Conservation (phyloP, 2,329 filamentous ascomycete genomes). For the Penicillium nordicum region DNA sequence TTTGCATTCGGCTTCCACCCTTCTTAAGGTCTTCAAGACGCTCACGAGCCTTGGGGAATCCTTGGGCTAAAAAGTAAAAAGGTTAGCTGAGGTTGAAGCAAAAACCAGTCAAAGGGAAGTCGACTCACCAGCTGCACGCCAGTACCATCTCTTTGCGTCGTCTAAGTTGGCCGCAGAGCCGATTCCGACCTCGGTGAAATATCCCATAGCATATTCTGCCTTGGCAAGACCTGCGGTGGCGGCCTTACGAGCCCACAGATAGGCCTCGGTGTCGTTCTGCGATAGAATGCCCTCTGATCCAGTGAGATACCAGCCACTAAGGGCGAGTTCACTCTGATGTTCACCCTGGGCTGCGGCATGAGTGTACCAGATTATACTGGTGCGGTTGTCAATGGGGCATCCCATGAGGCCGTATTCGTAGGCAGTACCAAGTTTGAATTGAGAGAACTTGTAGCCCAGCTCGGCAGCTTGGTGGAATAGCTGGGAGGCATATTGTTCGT, state of each 20-base stretch:
- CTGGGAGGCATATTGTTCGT: slow-evolving; percentile 75
- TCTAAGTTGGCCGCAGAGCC: slow-evolving; percentile 81
- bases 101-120: neutral
- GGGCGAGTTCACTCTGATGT: slow-evolving; percentile 82
- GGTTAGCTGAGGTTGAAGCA: slow-evolving; percentile 6
- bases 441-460: slow-evolving; percentile 90
- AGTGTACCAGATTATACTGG: slow-evolving; percentile 92
- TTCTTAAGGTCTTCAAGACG: slow-evolving; percentile 88
- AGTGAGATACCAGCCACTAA: slow-evolving; percentile 93
- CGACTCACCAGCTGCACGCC: slow-evolving; percentile 85
- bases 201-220: slow-evolving; percentile 97
- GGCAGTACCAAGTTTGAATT: slow-evolving; percentile 81
- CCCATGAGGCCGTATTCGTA: slow-evolving; percentile 87
- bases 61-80: slow-evolving; percentile 64
- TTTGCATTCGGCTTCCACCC: slow-evolving; percentile 68
- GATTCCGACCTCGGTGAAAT: slow-evolving; percentile 94
- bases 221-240: slow-evolving; percentile 84
- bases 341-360: slow-evolving; percentile 88
- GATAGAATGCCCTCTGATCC: slow-evolving; percentile 81
- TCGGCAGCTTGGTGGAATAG: slow-evolving; percentile 83
- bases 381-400: slow-evolving; percentile 74
- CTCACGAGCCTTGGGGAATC: slow-evolving; percentile 89
- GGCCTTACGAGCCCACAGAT: slow-evolving; percentile 93
- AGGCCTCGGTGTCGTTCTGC: slow-evolving; percentile 93
- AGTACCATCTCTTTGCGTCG: slow-evolving; percentile 98